Percentiles rank a stretch among this genome's conserved stretches.
Conservation (phyloP, 768 basidiomycete species). For the Leucosporidium yakuticum region DNA sequence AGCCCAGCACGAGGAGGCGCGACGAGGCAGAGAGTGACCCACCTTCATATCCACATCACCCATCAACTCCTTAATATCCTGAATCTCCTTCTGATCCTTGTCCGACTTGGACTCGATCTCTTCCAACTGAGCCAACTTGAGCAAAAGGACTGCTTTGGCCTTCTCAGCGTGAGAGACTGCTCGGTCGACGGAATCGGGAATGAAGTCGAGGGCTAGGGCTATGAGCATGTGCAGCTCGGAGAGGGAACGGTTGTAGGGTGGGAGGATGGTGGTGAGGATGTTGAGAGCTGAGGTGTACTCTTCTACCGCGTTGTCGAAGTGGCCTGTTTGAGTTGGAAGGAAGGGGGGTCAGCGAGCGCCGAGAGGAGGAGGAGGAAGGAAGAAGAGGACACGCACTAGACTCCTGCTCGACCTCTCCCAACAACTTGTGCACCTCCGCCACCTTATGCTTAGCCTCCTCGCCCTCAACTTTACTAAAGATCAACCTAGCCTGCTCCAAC, state of each 20-base stretch:
- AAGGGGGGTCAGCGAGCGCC: not conserved
- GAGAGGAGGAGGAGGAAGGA: too few species aligned
- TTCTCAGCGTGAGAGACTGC: conserved; percentile 31
- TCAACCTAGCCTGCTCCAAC: conserved; percentile 83
- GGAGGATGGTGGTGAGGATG: conserved; percentile 18
- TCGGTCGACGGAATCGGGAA: conserved; percentile 13
- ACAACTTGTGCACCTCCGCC: conserved; percentile 80
- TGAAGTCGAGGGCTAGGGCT: conserved; percentile 34
- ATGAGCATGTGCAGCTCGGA: conserved; percentile 36
- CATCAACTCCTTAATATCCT: conserved; percentile 24
- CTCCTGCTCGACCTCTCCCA: conserved; percentile 95
- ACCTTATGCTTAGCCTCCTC: conserved; percentile 64
- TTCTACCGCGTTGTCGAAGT: conserved; percentile 31
- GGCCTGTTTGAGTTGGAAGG: conserved; percentile 26
- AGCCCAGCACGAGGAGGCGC: too few species aligned
- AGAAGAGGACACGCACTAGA: conserved; percentile 58
- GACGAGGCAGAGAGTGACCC: not conserved
- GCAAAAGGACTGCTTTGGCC: conserved; percentile 23
- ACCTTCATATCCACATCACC: conserved; percentile 33
- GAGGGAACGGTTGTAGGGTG: conserved; percentile 32
- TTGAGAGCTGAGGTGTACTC: conserved; percentile 33
- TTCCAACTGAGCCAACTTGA: conserved; percentile 15
- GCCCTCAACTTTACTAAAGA: conserved; percentile 65
- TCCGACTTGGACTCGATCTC: not conserved
- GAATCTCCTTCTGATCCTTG: conserved; percentile 20